Percentiles rank a stretch among this genome's conserved stretches.
phyloP scores from a whole-genome alignment of 2,329 filamentous ascomycete genomes.

The Septoria petroselini region DNA sequence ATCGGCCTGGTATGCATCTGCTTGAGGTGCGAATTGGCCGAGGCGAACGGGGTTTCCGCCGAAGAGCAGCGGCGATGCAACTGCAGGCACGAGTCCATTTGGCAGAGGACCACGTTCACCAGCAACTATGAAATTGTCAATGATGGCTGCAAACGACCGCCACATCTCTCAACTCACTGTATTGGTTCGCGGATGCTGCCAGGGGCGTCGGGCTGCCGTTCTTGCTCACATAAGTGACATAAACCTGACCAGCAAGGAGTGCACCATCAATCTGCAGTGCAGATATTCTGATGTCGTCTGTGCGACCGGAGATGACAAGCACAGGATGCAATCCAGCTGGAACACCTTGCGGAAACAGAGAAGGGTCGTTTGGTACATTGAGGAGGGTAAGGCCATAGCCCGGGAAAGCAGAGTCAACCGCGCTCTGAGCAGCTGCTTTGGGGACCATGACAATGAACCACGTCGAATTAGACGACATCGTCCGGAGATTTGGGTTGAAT shows the following conservation, averaged over 20 bases:
- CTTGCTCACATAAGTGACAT: conserved; percentile 24
- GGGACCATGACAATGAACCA: conserved; percentile 28
- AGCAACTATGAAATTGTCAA: conserved; percentile 13
- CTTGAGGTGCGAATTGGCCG: conserved; percentile 22
- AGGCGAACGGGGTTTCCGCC: conserved; percentile 24
- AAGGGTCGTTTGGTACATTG: conserved; percentile 20
- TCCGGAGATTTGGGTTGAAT: conserved; percentile 24
- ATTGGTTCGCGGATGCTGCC: conserved; percentile 14
- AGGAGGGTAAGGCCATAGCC: conserved; percentile 16
- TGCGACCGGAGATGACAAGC: conserved; percentile 15
- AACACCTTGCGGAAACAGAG: conserved; percentile 27
- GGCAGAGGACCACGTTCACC: conserved; percentile 24
- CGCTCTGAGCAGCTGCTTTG: conserved; percentile 22
- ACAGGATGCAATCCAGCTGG: conserved; percentile 26
- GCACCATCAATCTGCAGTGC: conserved; percentile 28
- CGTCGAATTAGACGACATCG: conserved; percentile 23
- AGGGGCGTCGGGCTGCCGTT: conserved; percentile 16
- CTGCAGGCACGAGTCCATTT: conserved; percentile 26
- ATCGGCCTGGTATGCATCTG: conserved; percentile 22
- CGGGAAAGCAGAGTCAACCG: conserved; percentile 21
- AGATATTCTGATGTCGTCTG: conserved; percentile 28
- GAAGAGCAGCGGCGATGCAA: conserved; percentile 24
- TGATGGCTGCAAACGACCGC: not conserved
- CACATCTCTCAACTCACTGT: conserved; percentile 8
- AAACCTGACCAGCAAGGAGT: conserved; percentile 13